Percentiles rank a stretch among this genome's conserved stretches.
phyloP scores from a whole-genome alignment of 148 eudicot genomes.

The Camellia sinensis region DNA sequence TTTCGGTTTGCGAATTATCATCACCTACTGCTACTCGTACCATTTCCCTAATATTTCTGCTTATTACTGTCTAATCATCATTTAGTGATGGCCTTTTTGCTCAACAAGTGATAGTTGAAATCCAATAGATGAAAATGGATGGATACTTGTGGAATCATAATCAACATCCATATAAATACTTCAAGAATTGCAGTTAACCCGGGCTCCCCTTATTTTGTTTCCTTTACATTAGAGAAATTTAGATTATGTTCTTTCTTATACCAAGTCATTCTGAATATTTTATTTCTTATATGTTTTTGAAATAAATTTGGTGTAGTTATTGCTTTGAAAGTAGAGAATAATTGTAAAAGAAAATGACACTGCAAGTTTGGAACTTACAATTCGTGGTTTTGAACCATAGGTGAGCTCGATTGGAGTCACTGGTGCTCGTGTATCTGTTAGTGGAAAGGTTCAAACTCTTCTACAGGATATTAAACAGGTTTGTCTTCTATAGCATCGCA shows the following conservation, averaged over 20 bases:
- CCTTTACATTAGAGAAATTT: not conserved
- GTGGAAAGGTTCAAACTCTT: slow-evolving; percentile 61
- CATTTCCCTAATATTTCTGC: not conserved
- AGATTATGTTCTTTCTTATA: not conserved
- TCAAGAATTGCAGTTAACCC: not conserved
- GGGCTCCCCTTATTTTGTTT: not conserved
- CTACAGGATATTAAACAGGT: slow-evolving; percentile 80
- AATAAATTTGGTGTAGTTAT: not conserved
- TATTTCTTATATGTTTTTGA: not conserved
- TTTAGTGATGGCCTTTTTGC: not conserved
- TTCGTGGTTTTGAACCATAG: slow-evolving; percentile 26
- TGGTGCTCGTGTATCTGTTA: slow-evolving; percentile 81
- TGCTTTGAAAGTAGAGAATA: not conserved
- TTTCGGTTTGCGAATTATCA: not conserved
- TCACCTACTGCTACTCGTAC: not conserved
- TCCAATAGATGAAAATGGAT: not conserved
- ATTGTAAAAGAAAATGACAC: not conserved
- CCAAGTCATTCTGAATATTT: not conserved
- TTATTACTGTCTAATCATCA: not conserved
- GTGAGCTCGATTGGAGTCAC: slow-evolving; percentile 91
- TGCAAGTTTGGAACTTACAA: not conserved
- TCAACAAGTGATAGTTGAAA: not conserved
- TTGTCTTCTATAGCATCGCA: slow-evolving; percentile 14
- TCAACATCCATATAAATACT: not conserved
- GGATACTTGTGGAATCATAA: not conserved